Evolutionary conservation across 2,329 filamentous ascomycete species (phyloP).

Genomic region (Aureobasidium sp.): DNA sequence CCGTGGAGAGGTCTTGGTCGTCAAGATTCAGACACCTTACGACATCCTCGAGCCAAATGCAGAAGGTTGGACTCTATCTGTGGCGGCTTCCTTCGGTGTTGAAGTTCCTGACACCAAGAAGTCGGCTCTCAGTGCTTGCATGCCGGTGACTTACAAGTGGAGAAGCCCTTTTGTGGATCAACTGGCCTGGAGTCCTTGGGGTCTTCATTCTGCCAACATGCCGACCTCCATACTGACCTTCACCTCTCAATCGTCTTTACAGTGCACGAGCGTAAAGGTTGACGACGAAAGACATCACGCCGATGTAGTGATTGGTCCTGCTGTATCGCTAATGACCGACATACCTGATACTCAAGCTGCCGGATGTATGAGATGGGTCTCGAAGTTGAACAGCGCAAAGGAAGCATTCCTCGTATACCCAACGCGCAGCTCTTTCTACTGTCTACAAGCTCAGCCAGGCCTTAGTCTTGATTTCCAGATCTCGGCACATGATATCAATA

Average conservation of each 20-base stretch:
- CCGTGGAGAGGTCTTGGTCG: conserved; percentile 31
- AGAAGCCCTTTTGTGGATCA: conserved; percentile 27
- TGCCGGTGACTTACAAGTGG: conserved; percentile 19
- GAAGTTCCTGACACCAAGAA: not conserved
- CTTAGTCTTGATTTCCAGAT: not conserved
- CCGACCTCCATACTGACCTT: conserved; percentile 27
- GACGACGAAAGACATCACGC: not conserved
- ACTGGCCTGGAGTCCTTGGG: conserved; percentile 34
- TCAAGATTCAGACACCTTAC: conserved; percentile 31
- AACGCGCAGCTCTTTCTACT: not conserved
- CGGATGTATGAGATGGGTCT: conserved; percentile 19
- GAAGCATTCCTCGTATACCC: conserved; percentile 3
- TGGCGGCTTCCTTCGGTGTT: not conserved
- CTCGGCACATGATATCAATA: conserved; percentile 27
- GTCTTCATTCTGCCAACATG: conserved; percentile 14
- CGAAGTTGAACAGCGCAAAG: conserved; percentile 1
- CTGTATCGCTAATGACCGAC: not conserved
- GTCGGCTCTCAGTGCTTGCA: not conserved
- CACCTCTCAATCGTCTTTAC: conserved; percentile 16
- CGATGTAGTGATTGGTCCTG: not conserved
- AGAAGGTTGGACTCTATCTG: conserved; percentile 14
- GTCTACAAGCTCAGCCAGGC: not conserved
- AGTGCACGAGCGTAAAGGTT: not conserved
- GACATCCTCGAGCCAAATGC: conserved; percentile 17
- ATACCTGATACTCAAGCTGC: not conserved